Evolutionary conservation across 2,329 filamentous ascomycete species (phyloP).

Genomic region (Ceratocystis papillata): DNA sequence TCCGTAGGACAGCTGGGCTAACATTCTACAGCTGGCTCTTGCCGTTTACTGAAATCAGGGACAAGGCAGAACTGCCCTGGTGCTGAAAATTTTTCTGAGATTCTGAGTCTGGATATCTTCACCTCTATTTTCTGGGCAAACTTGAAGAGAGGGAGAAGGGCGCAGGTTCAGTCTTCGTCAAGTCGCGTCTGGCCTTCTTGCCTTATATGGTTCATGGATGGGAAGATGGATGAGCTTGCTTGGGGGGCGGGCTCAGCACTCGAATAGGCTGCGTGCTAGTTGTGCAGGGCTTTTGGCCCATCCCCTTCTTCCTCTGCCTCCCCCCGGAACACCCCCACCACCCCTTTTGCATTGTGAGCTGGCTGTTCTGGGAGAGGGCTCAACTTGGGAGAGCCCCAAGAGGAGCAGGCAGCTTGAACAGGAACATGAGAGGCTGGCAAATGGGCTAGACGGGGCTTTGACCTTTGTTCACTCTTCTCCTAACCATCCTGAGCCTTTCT

Average conservation of each 20-base stretch:
- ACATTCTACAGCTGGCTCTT: not conserved
- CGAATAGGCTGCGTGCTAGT: not conserved
- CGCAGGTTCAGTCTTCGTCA: not conserved
- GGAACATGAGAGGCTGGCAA: conserved; percentile 1
- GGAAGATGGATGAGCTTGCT: not conserved
- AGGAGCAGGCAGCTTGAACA: not conserved
- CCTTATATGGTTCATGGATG: not conserved
- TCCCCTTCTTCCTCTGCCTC: not conserved
- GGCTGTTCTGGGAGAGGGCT: not conserved
- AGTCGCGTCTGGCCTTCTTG: not conserved
- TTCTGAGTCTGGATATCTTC: not conserved
- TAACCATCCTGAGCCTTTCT: not conserved
- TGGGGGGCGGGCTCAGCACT: not conserved
- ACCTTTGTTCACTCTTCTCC: not conserved
- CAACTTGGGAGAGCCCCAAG: not conserved
- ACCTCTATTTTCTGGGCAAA: too few relatives aligned
- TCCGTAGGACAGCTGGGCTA: not conserved
- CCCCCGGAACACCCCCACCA: conserved; percentile 6
- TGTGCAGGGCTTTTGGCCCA: conserved; percentile 1
- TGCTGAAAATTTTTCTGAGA: not conserved
- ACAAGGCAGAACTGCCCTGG: not conserved
- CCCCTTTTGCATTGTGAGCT: conserved; percentile 1
- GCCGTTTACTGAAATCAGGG: not conserved
- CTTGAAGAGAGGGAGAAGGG: too few relatives aligned
- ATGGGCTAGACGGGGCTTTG: conserved; percentile 2